Conservation (phyloP, 495 filamentous ascomycete genomes). For the Penicillium crystallinum region DNA sequence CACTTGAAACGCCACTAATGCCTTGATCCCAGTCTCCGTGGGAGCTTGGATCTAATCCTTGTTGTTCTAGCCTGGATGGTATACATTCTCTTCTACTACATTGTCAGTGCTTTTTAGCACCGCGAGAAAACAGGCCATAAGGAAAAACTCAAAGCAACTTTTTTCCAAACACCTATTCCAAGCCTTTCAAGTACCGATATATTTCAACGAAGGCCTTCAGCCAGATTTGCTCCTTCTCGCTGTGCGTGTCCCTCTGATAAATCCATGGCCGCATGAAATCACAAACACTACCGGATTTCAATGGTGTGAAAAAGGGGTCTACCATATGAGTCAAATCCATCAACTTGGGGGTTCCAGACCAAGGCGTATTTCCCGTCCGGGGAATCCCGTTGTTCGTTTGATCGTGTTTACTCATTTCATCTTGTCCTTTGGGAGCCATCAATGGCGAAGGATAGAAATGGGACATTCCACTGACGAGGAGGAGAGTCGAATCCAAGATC, state of each 20-base stretch:
- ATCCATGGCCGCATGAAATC: background rate
- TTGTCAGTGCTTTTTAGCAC: too few species aligned
- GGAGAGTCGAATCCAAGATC: background rate
- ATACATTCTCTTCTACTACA: too few species aligned
- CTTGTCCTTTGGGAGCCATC: too few species aligned
- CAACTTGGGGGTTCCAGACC: background rate
- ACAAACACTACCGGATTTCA: background rate
- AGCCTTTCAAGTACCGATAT: constrained; percentile 4
- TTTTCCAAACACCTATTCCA: background rate
- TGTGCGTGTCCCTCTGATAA: constrained; percentile 2
- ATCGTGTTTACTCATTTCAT: background rate
- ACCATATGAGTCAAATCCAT: too few species aligned
- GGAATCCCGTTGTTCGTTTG: background rate
- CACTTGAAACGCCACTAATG: background rate
- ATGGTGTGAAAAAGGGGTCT: constrained; percentile 8
- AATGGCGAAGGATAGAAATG: background rate
- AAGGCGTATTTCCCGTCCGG: background rate
- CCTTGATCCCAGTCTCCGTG: background rate
- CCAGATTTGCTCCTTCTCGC: constrained; percentile 13
- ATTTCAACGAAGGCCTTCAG: constrained; percentile 6
- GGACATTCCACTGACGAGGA: background rate
- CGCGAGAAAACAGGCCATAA: too few species aligned
- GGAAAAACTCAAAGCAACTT: too few species aligned
- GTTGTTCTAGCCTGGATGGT: background rate
- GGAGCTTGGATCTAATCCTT: background rate